Conservation (phyloP, 768 basidiomycete species). For the Gymnopilus dilepis region DNA sequence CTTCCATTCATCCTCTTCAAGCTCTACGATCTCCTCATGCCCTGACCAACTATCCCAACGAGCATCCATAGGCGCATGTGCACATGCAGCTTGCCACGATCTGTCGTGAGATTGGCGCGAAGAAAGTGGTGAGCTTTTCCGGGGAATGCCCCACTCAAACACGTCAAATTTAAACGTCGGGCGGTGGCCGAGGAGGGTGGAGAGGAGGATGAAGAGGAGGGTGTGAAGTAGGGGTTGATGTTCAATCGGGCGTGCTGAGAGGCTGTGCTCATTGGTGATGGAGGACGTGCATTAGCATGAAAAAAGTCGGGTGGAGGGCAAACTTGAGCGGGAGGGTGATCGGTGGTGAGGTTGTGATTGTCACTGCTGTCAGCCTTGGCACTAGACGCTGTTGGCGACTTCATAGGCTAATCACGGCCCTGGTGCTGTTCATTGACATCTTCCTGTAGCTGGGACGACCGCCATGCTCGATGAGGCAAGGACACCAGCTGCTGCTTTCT, state of each 20-base stretch:
- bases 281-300: slow-evolving; percentile 76
- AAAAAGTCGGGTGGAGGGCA: slow-evolving; percentile 80
- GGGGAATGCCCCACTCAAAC: slow-evolving; percentile 83
- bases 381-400: slow-evolving; percentile 37
- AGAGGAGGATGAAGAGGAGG: slow-evolving; percentile 86
- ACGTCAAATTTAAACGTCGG: slow-evolving; percentile 61
- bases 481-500: slow-evolving; percentile 43
- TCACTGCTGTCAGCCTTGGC: slow-evolving; percentile 36
- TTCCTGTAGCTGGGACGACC: slow-evolving; percentile 32
- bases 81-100: slow-evolving; percentile 44
- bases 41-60: slow-evolving; percentile 62
- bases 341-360: slow-evolving; percentile 28
- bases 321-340: slow-evolving; percentile 71
- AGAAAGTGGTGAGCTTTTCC: slow-evolving; percentile 75
- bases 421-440: slow-evolving; percentile 35
- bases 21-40: slow-evolving; percentile 50
- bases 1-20: slow-evolving; percentile 59
- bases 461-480: slow-evolving; percentile 26
- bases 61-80: slow-evolving; percentile 61
- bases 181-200: slow-evolving; percentile 71
- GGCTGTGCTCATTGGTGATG: slow-evolving; percentile 59
- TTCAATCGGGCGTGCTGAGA: slow-evolving; percentile 58
- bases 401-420: slow-evolving; percentile 24
- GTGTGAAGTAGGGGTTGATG: slow-evolving; percentile 90
- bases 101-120: slow-evolving; percentile 62